phyloP scores from a whole-genome alignment of 2,329 filamentous ascomycete genomes.

The Parasarocladium wereldwijsianum region DNA sequence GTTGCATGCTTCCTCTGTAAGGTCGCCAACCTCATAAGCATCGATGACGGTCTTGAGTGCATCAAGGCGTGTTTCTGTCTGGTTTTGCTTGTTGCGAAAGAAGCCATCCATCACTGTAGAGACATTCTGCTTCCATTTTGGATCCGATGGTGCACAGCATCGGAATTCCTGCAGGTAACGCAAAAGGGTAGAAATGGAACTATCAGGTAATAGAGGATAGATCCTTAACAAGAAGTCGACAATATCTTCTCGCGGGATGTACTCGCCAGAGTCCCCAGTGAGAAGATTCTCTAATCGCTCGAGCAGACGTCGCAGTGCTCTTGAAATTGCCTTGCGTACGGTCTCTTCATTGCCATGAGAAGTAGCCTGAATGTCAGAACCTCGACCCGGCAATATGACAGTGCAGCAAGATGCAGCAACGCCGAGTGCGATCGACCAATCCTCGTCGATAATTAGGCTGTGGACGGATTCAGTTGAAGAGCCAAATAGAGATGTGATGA shows the following conservation, averaged over 20 bases:
- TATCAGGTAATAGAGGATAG: slow-evolving; percentile 47
- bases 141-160: slow-evolving; percentile 57
- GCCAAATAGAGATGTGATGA: slow-evolving; percentile 41
- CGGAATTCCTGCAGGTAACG: slow-evolving; percentile 54
- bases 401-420: slow-evolving; percentile 42
- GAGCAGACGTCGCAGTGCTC: slow-evolving; percentile 30
- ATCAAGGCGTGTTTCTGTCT: slow-evolving; percentile 45
- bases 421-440: slow-evolving; percentile 47
- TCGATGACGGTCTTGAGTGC: slow-evolving; percentile 47
- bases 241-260: slow-evolving; percentile 50
- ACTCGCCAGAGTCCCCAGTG: slow-evolving; percentile 30
- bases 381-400: no score
- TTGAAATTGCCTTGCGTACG: slow-evolving; percentile 22
- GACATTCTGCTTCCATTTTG: slow-evolving; percentile 52
- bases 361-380: no score
- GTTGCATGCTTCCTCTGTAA: slow-evolving; percentile 43
- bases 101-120: slow-evolving; percentile 45
- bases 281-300: slow-evolving; percentile 32
- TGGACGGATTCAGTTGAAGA: slow-evolving; percentile 37
- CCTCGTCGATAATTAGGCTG: slow-evolving; percentile 44
- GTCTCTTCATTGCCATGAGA: no score
- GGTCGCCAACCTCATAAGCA: slow-evolving; percentile 41
- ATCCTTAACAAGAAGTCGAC: slow-evolving; percentile 52
- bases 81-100: slow-evolving; percentile 45
- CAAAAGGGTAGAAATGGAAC: slow-evolving; percentile 47